phyloP scores from a whole-genome alignment of 306 rosid species.

The Cucurbita moschata region DNA sequence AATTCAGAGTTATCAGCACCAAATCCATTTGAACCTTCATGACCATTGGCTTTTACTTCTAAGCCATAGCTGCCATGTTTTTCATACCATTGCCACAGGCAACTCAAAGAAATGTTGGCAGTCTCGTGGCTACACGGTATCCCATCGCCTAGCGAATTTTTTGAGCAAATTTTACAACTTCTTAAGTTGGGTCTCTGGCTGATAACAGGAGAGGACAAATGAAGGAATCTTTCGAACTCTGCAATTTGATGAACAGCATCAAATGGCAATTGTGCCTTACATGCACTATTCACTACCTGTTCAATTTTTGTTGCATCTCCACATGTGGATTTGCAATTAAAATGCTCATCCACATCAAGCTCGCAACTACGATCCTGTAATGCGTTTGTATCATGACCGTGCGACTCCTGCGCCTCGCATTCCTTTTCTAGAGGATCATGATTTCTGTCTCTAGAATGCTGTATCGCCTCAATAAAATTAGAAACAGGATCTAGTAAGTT shows the following conservation, averaged over 20 bases:
- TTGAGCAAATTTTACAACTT: conserved; percentile 25
- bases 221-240: conserved; percentile 58
- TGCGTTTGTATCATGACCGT: conserved; percentile 9
- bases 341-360: conserved; percentile 15
- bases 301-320: conserved; percentile 21
- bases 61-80: conserved; percentile 72
- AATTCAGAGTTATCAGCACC: conserved; percentile 31
- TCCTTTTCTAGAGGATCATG: conserved; percentile 14
- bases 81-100: conserved; percentile 85
- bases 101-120: conserved; percentile 40
- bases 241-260: conserved; percentile 58
- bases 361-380: conserved; percentile 11
- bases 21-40: conserved; percentile 23
- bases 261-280: conserved; percentile 41
- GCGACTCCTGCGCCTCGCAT: conserved; percentile 12
- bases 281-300: conserved; percentile 35
- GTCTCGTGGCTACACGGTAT: conserved; percentile 42
- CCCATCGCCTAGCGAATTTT: conserved; percentile 17
- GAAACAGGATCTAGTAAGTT: conserved; percentile 23
- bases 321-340: conserved; percentile 13
- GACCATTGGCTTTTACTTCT: conserved; percentile 48
- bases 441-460: conserved; percentile 2
- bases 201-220: conserved; percentile 48
- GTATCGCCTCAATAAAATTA: conserved; percentile 8
- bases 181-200: conserved; percentile 17